A percentile compares a stretch with the other conserved stretches of the same genome.
phyloP scores from a whole-genome alignment of 2,329 filamentous ascomycete species.

The Pyrenochaeta sp. region DNA sequence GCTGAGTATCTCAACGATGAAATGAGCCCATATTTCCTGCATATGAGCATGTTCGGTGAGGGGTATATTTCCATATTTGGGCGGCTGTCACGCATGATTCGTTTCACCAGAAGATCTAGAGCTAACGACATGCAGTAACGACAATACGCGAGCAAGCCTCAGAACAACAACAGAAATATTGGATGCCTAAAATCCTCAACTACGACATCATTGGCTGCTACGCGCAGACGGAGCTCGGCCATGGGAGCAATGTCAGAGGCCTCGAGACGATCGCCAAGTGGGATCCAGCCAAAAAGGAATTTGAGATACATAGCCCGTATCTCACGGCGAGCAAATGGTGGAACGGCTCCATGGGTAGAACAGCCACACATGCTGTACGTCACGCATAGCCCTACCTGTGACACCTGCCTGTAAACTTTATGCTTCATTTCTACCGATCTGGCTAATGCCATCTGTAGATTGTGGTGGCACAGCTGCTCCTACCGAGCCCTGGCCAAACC shows the following conservation, averaged over 20 bases:
- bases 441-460: conserved; percentile 43
- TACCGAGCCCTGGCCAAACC: conserved; percentile 42
- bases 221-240: conserved; percentile 61
- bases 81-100: conserved; percentile 17
- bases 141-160: conserved; percentile 61
- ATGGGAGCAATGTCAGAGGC: conserved; percentile 61
- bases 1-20: conserved; percentile 62
- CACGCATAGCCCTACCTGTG: conserved; percentile 3
- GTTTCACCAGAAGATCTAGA: conserved; percentile 22
- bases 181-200: conserved; percentile 58
- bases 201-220: conserved; percentile 62
- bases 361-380: conserved; percentile 60
- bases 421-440: conserved; percentile 8
- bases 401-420: conserved; percentile 12
- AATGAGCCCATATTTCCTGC: conserved; percentile 61
- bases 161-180: conserved; percentile 56
- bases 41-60: conserved; percentile 59
- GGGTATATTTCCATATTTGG: no score
- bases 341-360: conserved; percentile 61
- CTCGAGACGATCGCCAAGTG: conserved; percentile 59
- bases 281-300: conserved; percentile 55
- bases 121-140: conserved; percentile 39
- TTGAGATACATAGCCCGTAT: conserved; percentile 60
- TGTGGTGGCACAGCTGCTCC: conserved; percentile 60
- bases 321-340: conserved; percentile 64